A percentile compares a stretch with the other conserved stretches of the same genome.
These are phyloP conservation scores for Candolleomyces efflorescens DNA, from an alignment of 768 basidiomycete genomes.

Conservation along the genomic window DNA sequence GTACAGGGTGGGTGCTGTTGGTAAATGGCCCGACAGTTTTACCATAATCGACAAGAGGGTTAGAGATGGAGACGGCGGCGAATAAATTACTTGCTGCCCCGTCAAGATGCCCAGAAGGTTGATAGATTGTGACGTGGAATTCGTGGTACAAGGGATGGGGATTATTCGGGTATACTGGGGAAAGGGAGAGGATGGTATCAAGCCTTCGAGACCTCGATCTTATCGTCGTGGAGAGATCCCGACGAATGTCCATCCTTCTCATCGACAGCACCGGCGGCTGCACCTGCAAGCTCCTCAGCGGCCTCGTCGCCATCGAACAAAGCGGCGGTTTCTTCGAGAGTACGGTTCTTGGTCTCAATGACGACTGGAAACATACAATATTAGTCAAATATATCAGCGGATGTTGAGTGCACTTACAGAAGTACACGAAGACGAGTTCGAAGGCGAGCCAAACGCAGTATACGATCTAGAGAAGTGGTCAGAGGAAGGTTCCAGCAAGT, in stretches of 20 bases:
- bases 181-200: not conserved
- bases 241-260: not conserved
- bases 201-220: not conserved
- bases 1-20: no score
- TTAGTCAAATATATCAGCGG: conserved; percentile 6
- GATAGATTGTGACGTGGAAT: no score
- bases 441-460: conserved; percentile 68
- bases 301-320: conserved; percentile 72
- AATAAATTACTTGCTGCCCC: no score
- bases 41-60: no score
- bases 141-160: no score
- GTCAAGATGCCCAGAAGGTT: no score
- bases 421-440: conserved; percentile 61
- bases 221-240: not conserved
- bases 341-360: conserved; percentile 68
- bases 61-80: no score
- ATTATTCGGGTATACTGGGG: not conserved
- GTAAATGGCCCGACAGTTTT: no score
- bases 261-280: not conserved
- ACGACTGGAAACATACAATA: conserved; percentile 29
- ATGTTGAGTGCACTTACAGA: conserved; percentile 30
- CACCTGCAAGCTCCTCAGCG: conserved; percentile 30
- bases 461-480: conserved; percentile 33
- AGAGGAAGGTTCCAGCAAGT: not conserved
- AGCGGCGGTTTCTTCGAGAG: conserved; percentile 79